A percentile compares a stretch with the other conserved stretches of the same genome.
These are phyloP conservation scores for Monosporascus sp. DNA, from an alignment of 2,329 filamentous ascomycete genomes.

Conservation along the genomic window DNA sequence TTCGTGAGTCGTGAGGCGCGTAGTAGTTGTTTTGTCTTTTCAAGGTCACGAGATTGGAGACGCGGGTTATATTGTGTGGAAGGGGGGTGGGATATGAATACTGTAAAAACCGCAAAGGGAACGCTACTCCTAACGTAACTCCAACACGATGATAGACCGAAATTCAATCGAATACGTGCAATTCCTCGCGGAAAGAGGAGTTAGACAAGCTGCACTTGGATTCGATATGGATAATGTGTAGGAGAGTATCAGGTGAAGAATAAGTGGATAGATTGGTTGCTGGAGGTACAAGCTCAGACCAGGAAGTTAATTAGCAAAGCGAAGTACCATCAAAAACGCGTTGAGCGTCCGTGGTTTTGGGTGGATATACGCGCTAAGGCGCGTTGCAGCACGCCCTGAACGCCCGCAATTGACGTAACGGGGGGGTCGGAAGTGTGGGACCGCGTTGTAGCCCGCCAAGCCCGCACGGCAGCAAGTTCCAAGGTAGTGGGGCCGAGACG, in stretches of 20 bases:
- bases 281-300: constrained; percentile 18
- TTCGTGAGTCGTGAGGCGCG: constrained; percentile 3
- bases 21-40: neutral
- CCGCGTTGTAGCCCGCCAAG: neutral
- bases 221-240: neutral
- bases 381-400: constrained; percentile 10
- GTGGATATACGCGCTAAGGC: constrained; percentile 23
- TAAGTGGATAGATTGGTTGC: constrained; percentile 8
- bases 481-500: constrained; percentile 5
- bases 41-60: neutral
- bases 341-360: constrained; percentile 4
- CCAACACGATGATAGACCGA: no score
- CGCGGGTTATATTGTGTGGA: neutral
- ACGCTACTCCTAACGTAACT: neutral
- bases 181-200: no score
- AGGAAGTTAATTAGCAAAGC: constrained; percentile 16
- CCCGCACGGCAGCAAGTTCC: neutral
- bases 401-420: constrained; percentile 18
- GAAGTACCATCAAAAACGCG: constrained; percentile 21
- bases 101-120: neutral
- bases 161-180: no score
- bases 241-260: neutral
- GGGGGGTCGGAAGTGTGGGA: constrained; percentile 2
- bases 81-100: neutral
- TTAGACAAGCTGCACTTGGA: neutral